phyloP scores from a whole-genome alignment of 2,329 filamentous ascomycete species.

The Parafenestella ontariensis region DNA sequence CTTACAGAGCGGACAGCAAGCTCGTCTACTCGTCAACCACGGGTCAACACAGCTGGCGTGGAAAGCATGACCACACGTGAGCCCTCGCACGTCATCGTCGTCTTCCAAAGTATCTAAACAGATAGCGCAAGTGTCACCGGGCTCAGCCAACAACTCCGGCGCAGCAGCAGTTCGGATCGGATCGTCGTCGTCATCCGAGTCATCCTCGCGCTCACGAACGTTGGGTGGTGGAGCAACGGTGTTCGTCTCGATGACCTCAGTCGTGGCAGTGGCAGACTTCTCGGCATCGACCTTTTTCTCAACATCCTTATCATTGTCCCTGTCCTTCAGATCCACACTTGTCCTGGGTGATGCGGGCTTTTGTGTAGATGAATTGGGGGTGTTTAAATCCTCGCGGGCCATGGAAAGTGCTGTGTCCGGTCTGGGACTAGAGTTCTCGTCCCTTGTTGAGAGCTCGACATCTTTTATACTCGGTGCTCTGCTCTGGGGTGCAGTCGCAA shows the following conservation, averaged over 20 bases:
- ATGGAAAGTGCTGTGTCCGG: conserved; percentile 50
- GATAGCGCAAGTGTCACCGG: conserved; percentile 94
- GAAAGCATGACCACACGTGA: conserved; percentile 98
- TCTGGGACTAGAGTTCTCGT: conserved; percentile 40
- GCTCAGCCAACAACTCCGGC: conserved; percentile 78
- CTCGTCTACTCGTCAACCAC: conserved; percentile 91
- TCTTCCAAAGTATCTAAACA: conserved; percentile 95
- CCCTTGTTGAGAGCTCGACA: conserved; percentile 56
- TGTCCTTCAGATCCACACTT: conserved; percentile 30
- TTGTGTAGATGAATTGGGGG: conserved; percentile 38
- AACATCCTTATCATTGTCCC: conserved; percentile 24
- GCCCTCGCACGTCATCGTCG: conserved; percentile 90
- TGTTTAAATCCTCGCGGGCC: conserved; percentile 57
- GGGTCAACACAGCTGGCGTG: conserved; percentile 95
- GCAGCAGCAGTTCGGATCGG: conserved; percentile 84
- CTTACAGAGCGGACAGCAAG: conserved; percentile 97
- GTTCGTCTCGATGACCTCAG: conserved; percentile 29
- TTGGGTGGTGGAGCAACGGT: conserved; percentile 28
- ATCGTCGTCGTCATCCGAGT: conserved; percentile 75
- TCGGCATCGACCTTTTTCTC: conserved; percentile 25
- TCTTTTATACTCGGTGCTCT: conserved; percentile 76
- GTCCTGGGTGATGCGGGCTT: conserved; percentile 30
- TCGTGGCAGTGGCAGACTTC: conserved; percentile 22
- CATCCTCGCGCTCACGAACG: conserved; percentile 50
- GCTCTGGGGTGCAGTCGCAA: conserved; percentile 72